Evolutionary conservation across 441 rosid genomes (phyloP), one percentile per base, ranked within the genome.

Genomic region (Raphanus hybrid): DNA sequence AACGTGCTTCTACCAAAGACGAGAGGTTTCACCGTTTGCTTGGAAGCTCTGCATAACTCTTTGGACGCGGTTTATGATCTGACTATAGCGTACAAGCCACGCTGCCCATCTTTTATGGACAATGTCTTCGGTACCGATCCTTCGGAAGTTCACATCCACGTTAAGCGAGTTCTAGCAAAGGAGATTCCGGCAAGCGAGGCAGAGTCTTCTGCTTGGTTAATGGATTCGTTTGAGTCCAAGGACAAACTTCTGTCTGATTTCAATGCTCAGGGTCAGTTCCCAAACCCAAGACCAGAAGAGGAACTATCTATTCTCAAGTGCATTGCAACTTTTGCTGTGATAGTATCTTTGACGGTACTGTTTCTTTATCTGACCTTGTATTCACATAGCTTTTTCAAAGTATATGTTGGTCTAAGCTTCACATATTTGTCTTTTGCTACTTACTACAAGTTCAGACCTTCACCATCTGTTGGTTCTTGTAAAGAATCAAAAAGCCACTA

Each of bases 51-150:
- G 52, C 84, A 84, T 61, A 77, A 67, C 72, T 86, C 97, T 58
- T 79, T 91, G 72, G 97, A 93, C 84, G 93, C 97, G 92, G 98
- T 92, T 64, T 96, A 92, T 78, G 99, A 96, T 83, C 72, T 93
- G 85, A 91, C 78, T 12, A 96, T 96, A n/a, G 92, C 96, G 3
- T 96, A 96, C 79, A 96, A 92, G 85, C 84, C 87, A 75, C 88
- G 85, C 8, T 86, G 89, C 75, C 98, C 98, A 64, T 82, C 86
- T 75, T 93, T 96, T 81, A 4, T 96, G 87, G 97, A 93, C 87
- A 96, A 90, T 71, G 96, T 86, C 23, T 96, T 91, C 34, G 97
- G 98, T 0, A 82, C 92, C 32, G 93, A 87, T 87, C 97, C 99
- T 5, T 86, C 94, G 29, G 97, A 92, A 87, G 99, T 92, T 73